Conservation (phyloP, 352 stramenopile species). For the Pythium phragmitis region DNA sequence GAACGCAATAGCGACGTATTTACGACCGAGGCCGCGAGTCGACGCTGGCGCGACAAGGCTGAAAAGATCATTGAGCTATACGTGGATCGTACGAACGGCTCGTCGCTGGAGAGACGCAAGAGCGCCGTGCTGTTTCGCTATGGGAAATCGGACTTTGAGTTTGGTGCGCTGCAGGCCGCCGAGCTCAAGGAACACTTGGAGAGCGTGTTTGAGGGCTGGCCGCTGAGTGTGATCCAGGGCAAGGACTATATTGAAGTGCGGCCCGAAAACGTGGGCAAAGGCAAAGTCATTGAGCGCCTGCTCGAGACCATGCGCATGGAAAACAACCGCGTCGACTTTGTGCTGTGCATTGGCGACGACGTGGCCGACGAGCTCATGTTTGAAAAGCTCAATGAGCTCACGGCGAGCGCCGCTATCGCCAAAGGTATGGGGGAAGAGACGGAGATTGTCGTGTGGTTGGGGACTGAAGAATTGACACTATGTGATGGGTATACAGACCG, state of each 20-base stretch:
- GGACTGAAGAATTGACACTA: conserved; percentile 1
- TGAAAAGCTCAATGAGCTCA: conserved; percentile 61
- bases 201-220: conserved; percentile 88
- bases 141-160: conserved; percentile 98
- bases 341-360: conserved; percentile 97
- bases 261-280: conserved; percentile 96
- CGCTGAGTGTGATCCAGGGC: conserved; percentile 74
- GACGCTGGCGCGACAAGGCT: conserved; percentile 94
- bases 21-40: conserved; percentile 43
- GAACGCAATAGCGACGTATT: conserved; percentile 69
- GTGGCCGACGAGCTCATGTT: conserved; percentile 99
- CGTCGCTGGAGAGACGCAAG: conserved; percentile 96
- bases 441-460: not conserved
- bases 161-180: conserved; percentile 95
- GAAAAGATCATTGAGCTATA: conserved; percentile 98
- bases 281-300: conserved; percentile 92
- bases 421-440: conserved; percentile 35
- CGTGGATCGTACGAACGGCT: conserved; percentile 97
- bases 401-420: conserved; percentile 34
- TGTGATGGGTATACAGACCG: conserved; percentile 45
- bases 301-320: conserved; percentile 76
- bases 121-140: conserved; percentile 99
- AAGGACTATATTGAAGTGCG: conserved; percentile 99
- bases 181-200: conserved; percentile 98
- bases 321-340: conserved; percentile 91